Evolutionary conservation across 495 filamentous ascomycete species (phyloP), one percentile per base, ranked within the genome.

Genomic region (Cenococcum geophilum): DNA sequence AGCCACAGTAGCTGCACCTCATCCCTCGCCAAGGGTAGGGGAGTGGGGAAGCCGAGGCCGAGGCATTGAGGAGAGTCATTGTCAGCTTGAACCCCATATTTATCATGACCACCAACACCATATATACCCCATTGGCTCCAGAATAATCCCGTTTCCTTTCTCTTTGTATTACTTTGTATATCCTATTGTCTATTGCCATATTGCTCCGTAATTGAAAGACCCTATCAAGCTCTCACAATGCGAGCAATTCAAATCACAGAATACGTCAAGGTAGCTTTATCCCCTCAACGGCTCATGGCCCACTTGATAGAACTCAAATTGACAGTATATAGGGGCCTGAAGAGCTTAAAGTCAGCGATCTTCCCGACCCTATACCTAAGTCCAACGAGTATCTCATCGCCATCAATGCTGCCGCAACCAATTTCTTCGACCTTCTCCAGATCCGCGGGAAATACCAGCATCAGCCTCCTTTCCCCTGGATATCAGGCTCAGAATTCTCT

Each of bases 341-440:
- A 37, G 88, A 93, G 68, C 91, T 97, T 73, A 79, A 75, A 64
- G 84, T 95, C 57, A 81, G 82, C 16, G 77, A 79, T 49, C 81
- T 95, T 22, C 85, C 91, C 42, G 84, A 87, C 37, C 92, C 89
- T 6, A 75, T 72, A 20, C 89, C 91, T 0, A 73, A 74, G 2
- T 65, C 82, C 45, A 79, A 86, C 70, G 82, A 95, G 77, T 97
- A 97, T 75, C 81, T 95, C 61, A 86, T 97, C 73, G 82, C 84
- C 72, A 86, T 97, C 71, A 89, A 92, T 75, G 92, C 92, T 49
- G 79, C 86, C 10, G 92, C 89, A 25, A 87, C 89, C 65, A 97
- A 97, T 76, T 97, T 96, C 83, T 97, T 96, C 78, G 92, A 97
- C 71, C 84, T 92, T 58, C 80, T 96, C 56, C 91, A 96, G 68